Evolutionary conservation across 768 basidiomycete species (phyloP).

Genomic region (Boletus reticuloceps): DNA sequence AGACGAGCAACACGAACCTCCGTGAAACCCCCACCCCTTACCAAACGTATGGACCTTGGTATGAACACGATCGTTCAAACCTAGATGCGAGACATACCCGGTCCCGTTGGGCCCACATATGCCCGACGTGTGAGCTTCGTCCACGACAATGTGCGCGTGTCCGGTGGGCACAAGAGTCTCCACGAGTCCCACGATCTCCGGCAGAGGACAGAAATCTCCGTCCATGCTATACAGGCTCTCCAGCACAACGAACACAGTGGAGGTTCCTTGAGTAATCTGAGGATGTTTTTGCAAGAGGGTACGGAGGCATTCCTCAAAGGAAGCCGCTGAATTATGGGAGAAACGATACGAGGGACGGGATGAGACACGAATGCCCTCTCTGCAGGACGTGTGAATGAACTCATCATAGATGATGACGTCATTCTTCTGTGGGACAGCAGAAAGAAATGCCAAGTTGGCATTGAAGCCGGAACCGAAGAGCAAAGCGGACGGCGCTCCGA

Average conservation of each 20-base stretch:
- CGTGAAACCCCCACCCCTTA: constrained; percentile 33
- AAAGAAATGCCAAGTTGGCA: constrained; percentile 51
- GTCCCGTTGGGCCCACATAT: constrained; percentile 46
- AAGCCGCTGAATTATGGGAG: constrained; percentile 29
- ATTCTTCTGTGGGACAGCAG: constrained; percentile 40
- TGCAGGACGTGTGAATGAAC: constrained; percentile 48
- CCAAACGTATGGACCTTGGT: constrained; percentile 54
- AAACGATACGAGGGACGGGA: constrained; percentile 33
- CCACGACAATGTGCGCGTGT: constrained; percentile 46
- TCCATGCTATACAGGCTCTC: constrained; percentile 66
- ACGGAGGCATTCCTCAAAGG: constrained; percentile 30
- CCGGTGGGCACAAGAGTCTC: constrained; percentile 36
- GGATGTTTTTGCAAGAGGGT: constrained; percentile 22
- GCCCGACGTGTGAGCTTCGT: constrained; percentile 59
- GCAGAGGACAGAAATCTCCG: constrained; percentile 50
- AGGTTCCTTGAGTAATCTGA: constrained; percentile 21
- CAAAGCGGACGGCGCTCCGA: constrained; percentile 38
- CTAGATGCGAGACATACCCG: constrained; percentile 41
- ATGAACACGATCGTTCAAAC: constrained; percentile 40
- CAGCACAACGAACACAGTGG: constrained; percentile 45
- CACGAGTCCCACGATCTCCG: constrained; percentile 39
- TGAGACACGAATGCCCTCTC: constrained; percentile 48
- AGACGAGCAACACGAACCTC: constrained; percentile 11
- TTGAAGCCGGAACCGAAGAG: constrained; percentile 54
- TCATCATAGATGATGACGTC: constrained; percentile 56